Evolutionary conservation across 1,284 basidiomycete species (phyloP).

Genomic region (Papiliotrema fonsecae): DNA sequence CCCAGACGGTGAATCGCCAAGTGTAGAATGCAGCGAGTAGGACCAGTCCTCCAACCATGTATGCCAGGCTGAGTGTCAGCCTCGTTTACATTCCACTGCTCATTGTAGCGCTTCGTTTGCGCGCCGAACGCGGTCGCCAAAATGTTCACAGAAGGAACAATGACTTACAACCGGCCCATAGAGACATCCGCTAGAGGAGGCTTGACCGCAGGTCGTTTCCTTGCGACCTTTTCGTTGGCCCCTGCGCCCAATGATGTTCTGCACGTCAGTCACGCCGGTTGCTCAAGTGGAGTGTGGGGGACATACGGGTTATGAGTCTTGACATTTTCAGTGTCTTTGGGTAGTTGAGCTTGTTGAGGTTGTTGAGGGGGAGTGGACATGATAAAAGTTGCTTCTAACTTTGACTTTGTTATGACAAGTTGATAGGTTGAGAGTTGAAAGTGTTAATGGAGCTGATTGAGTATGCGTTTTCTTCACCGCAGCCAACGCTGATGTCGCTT

Average conservation of each 20-base stretch:
- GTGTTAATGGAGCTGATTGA: no score
- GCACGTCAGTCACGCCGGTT: not conserved
- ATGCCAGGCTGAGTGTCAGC: constrained; percentile 31
- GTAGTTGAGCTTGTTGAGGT: constrained; percentile 2
- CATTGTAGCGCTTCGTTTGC: no score
- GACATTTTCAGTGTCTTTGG: constrained; percentile 1
- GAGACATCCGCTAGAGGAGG: constrained; percentile 43
- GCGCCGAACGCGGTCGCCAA: no score
- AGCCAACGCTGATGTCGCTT: not conserved
- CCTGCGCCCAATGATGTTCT: constrained; percentile 38
- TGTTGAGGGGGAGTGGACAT: constrained; percentile 17
- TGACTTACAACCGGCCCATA: constrained; percentile 45
- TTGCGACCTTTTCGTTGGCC: constrained; percentile 26
- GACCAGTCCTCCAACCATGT: constrained; percentile 37
- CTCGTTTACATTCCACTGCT: no score
- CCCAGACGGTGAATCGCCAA: constrained; percentile 46
- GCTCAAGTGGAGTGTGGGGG: not conserved
- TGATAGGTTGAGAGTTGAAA: no score
- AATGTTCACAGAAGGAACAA: not conserved
- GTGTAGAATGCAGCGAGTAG: constrained; percentile 41
- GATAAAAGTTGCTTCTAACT: not conserved
- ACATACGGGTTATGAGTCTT: constrained; percentile 20
- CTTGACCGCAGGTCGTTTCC: constrained; percentile 41
- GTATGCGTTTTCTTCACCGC: no score
- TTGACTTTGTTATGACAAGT: no score